Evolutionary conservation across 129 eudicot genomes (phyloP), one percentile per base, ranked within the genome.

Genomic region (sunflower (Helianthus annuus)): DNA sequence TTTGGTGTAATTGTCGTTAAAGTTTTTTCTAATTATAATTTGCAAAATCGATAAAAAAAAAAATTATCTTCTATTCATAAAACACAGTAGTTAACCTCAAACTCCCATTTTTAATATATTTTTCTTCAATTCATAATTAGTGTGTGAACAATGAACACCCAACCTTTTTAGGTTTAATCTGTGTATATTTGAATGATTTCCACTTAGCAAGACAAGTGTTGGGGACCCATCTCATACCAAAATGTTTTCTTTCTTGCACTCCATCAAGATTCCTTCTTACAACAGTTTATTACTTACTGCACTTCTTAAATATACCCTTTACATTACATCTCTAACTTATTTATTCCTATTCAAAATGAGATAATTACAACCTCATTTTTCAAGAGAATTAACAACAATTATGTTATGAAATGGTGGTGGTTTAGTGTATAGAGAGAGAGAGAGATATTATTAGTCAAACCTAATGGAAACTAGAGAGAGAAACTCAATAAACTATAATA

Each of bases 401-500:
- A 55, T 7, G 32, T 27, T 0, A 27, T 27, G 32, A 27, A 27
- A 27, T 27, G 32, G 32, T 27, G 32, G 32, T 27, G 32, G 32
- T 27, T 27, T 27, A 27, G 32, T 27, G 32, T 27, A 2, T 27
- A 27, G 32, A 27, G 32, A 27, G 32, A 27, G 32, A 27, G 32
- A 27, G 32, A 27, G 32, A 27, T 1, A 27, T 1, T 1, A 27
- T 1, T 64, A 22, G 83, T 65, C 73, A 69, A 77, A 69, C 74
- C 60, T 29, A 48, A 86, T 85, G 91, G 87, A 84, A 73, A 68
- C 72, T 62, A 82, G 87, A 79, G 83, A 82, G 48, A 72, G 80
- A 77, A 74, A 80, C 64, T 71, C 85, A 48, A 68, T 66, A 42
- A 75, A 63, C 54, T 76, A 70, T 49, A 69, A 79, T 45, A 72